Evolutionary conservation across 495 filamentous ascomycete genomes (phyloP).

Genomic region (Penicillium paradoxum): DNA sequence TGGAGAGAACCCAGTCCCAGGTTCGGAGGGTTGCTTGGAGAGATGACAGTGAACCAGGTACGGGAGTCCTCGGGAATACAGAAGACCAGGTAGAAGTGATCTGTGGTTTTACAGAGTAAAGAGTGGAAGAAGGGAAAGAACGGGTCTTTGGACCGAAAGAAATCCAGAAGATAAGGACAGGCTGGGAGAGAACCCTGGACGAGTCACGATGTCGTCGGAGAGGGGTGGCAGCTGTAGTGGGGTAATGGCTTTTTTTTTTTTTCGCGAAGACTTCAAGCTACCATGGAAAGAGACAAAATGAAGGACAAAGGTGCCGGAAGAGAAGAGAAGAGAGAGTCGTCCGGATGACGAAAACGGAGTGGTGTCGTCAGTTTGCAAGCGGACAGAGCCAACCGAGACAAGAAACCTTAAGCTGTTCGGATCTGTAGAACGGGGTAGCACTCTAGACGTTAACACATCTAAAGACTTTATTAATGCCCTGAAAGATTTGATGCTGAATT

Average conservation of each 20-base stretch:
- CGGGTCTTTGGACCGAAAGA: slow-evolving; percentile 6
- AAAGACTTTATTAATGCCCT: no score
- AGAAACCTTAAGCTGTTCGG: slow-evolving; percentile 6
- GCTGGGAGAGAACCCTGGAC: slow-evolving; percentile 10
- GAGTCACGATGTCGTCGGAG: slow-evolving; percentile 24
- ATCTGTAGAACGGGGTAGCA: background rate
- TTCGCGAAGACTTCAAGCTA: background rate
- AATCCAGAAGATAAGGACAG: slow-evolving; percentile 17
- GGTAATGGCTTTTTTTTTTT: slow-evolving; percentile 5
- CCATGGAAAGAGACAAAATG: slow-evolving; percentile 1
- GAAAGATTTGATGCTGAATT: no score
- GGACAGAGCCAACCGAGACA: slow-evolving; percentile 15
- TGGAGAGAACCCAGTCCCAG: slow-evolving; percentile 22
- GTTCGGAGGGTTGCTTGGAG: slow-evolving; percentile 7
- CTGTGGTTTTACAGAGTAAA: slow-evolving; percentile 7
- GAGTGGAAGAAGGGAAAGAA: slow-evolving; percentile 8
- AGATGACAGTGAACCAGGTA: slow-evolving; percentile 22
- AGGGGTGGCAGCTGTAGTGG: slow-evolving; percentile 19
- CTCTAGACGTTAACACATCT: no score
- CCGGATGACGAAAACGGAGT: slow-evolving; percentile 17
- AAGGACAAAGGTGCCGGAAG: slow-evolving; percentile 16
- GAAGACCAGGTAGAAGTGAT: slow-evolving; percentile 6
- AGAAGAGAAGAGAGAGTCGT: slow-evolving; percentile 5
- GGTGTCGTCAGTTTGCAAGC: slow-evolving; percentile 38
- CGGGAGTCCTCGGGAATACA: slow-evolving; percentile 16